These are phyloP conservation scores for Xylariaceae sp. DNA, from an alignment of 2,329 filamentous ascomycete species.

Conservation along the genomic window DNA sequence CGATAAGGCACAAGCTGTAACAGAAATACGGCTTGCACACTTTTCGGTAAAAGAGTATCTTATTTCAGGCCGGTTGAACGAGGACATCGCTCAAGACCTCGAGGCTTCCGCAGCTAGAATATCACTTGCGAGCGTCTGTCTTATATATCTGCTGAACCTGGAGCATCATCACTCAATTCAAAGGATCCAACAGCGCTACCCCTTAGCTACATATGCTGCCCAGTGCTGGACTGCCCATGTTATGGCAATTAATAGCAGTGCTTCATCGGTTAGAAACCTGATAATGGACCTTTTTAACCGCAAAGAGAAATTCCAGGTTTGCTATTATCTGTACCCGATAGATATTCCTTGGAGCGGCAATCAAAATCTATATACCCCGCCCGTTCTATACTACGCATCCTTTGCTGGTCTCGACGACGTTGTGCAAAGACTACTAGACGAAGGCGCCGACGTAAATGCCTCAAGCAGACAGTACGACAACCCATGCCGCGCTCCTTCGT, in stretches of 20 bases:
- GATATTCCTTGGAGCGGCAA: not conserved
- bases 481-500: not conserved
- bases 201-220: not conserved
- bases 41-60: conserved; percentile 33
- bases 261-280: not conserved
- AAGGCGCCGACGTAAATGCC: not conserved
- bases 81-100: not conserved
- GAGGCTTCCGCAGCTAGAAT: not conserved
- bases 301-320: not conserved
- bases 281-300: not conserved
- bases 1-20: not conserved
- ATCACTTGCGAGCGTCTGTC: conserved; percentile 1
- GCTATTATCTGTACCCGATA: not conserved
- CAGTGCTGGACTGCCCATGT: not conserved
- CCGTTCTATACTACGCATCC: not conserved
- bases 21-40: conserved; percentile 27
- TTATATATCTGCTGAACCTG: not conserved
- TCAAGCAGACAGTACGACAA: not conserved
- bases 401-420: not conserved
- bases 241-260: not conserved
- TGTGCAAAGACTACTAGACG: not conserved
- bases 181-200: too few relatives aligned
- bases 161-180: too few relatives aligned
- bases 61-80: conserved; percentile 20
- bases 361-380: not conserved